Evolutionary conservation across 2,329 filamentous ascomycete genomes (phyloP), one percentile per base, ranked within the genome.

Genomic region (Xylaria sp.): DNA sequence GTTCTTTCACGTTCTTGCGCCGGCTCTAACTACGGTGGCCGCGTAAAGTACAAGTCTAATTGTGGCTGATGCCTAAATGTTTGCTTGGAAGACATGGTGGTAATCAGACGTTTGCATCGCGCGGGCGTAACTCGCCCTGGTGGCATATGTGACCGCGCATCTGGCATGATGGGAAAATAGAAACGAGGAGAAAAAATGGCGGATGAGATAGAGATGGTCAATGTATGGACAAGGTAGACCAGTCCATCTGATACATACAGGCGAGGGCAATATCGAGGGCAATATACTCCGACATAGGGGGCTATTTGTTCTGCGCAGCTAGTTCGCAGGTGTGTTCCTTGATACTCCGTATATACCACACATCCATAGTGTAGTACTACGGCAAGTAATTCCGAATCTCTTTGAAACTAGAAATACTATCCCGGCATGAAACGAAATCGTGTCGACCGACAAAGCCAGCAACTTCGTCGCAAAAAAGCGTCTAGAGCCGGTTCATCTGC

Each of bases 61-160:
- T 49, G 54, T 58, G 55, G 49, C 42, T 43, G 19, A 28, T 37
- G 49, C 49, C 28, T 31, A 35, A 59, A 43, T 23, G 42, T 14
- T 45, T 53, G 49, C 54, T 58, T 62, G 54, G 50, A 58, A 21
- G 33, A 50, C 37, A 15, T 43, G 11, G 9, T 25, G 12, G 47
- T 31, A n/a, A 17, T 17, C 38, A 35, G 47, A 12, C 53, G n/a
- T 53, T 35, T 37, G 5, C 28, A 37, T 45, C 25, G 43, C 17
- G 19, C 31, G 40, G 46, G 31, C 31, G 9, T 35, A 33, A 47
- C 57, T 28, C 35, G n/a, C 21, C 38, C 17, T 6, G 31, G n/a
- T 28, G 37, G 33, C 31, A 8, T n/a, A 23, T 42, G 40, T 49
- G 21, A 40, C 31, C 14, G 33, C 40, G 14, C 14, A 35, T 21